Base-by-base conservation (phyloP, 2,329 filamentous ascomycete species). In the Epichloe coenophiala region DNA sequence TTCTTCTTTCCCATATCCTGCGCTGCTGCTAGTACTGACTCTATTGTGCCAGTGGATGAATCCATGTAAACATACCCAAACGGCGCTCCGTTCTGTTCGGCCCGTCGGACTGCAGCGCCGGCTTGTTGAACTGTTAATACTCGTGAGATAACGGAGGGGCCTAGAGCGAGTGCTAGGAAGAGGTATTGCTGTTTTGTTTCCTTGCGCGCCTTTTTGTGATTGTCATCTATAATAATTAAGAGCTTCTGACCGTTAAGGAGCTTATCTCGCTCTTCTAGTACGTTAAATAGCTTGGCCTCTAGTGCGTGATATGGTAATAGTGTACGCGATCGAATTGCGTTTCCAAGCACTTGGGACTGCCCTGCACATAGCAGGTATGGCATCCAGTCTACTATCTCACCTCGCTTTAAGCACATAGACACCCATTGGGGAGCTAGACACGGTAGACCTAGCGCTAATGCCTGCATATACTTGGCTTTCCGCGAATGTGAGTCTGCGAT, bases 401-500 rank as follows among this genome's bases (percentile, higher is more conserved):
- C 71, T 35, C 78, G 78, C 1, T 73, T 65, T 3, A 91, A 65
- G 54, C 87, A 95, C 47, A 85, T 77, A 27, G 78, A 74, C 45
- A 95, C 71, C 91, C 93, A 98, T 49, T 83, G 82, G 5, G 81
- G 6, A 5, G 88, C 84, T 2, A 98, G 73, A 60, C 90, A 95
- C 0, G 93, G 93, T 0, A 98, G 68, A 1, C 88, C 88, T 1
- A 98, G 77, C 0, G 93, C 90, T 2, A 98, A 77, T 0, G 93
- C 93, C 68, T 97, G 90, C 75, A 97, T 86, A 65, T 93, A 96
- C 63, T 97, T 98, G 47, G 83, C 79, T 55, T 88, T 89, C 45
- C 91, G 81, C 6, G 86, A 93, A 63, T 95, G 86, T 4, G 80
- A 78, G 60, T 97, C 88, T 0, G 90, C 84, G 53, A 98, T 86